Base-by-base conservation (phyloP, 225 moss, liverwort and hornwort species). In the Climacium dendroides region DNA sequence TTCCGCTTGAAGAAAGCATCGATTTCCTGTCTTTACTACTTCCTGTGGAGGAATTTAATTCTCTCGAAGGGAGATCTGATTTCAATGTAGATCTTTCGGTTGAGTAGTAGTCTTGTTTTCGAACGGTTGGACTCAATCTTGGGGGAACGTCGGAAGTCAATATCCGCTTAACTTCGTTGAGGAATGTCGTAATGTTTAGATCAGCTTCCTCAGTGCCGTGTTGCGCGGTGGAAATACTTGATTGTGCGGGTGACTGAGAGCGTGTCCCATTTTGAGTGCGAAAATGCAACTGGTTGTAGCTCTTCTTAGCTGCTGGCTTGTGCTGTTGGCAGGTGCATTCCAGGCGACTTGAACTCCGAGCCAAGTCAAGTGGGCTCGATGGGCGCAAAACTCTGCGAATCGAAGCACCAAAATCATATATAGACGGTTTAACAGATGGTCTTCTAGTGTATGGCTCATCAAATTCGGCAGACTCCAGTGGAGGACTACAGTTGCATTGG, bases 281-380 rank as follows among this genome's bases (percentile, higher is more conserved):
- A 84, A 69, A 81, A 45, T 61, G 74, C 45, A 85, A 78, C 61
- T 80, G 89, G 62, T 84, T 85, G 79, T 87, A 59, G 30, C 83
- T 61, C 83, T 45, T 76, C 52, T 87, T 60, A 30, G 43, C 45
- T 65, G 61, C 77, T 58, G 84, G 85, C 12, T 82, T 85, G 55
- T 70, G 62, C 28, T 87, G 83, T 55, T 90, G 89, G 83, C 88
- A 93, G 76, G 85, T 88, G 74, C 87, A 90, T 75, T 91, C 90
- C 82, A 80, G 78, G 72, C 47, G 64, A 35, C 54, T 75, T 50
- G 78, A 69, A 86, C 53, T 80, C 13, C 87, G 55, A 79, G 89
- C 80, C 86, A 86, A 82, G 83, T 72, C 83, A 55, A 88, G 50
- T 75, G 91, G 81, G 43, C 88, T 89, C 52, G 87, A 87, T 19